A percentile compares a stretch with the other conserved stretches of the same genome.
Evolutionary conservation across 2,329 filamentous ascomycete species (phyloP).

Genomic region (Emericellopsis cladophorae): DNA sequence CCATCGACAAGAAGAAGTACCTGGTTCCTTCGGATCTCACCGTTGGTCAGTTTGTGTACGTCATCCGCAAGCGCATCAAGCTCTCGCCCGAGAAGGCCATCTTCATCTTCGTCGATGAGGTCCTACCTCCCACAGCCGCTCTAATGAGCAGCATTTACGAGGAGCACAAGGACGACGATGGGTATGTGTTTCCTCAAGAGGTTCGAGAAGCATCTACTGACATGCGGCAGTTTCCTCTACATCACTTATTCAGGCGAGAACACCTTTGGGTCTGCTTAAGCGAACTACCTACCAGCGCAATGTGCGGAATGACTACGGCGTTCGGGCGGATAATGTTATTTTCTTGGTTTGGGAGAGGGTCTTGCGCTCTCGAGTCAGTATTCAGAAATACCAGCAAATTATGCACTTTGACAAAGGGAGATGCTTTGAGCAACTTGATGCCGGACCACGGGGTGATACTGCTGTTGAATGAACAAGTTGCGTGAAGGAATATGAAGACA

Average conservation of each 20-base stretch:
- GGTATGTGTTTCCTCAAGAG: conserved; percentile 27
- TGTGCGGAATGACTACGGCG: conserved; percentile 1
- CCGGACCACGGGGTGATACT: too few relatives aligned
- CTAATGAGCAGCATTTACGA: conserved; percentile 99
- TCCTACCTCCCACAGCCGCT: conserved; percentile 88
- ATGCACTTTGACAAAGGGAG: too few relatives aligned
- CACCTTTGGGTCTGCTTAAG: conserved; percentile 58
- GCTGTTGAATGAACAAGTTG: too few relatives aligned
- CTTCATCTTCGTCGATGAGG: conserved; percentile 99
- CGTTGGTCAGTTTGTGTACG: conserved; percentile 98
- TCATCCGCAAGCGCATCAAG: conserved; percentile 99
- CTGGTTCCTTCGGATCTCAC: conserved; percentile 94
- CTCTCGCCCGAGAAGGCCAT: conserved; percentile 98
- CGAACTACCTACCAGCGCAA: background rate
- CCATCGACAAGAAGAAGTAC: conserved; percentile 99
- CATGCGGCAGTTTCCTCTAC: conserved; percentile 66
- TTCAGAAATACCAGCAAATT: too few relatives aligned
- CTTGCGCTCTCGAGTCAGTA: too few relatives aligned
- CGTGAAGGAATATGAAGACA: too few relatives aligned
- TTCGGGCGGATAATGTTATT: background rate
- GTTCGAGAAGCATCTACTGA: background rate
- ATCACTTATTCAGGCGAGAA: conserved; percentile 99
- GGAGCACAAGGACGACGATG: conserved; percentile 84
- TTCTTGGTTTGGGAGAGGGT: too few relatives aligned
- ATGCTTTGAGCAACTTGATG: too few relatives aligned